Evolutionary conservation across 2,329 filamentous ascomycete genomes (phyloP), one percentile per base, ranked within the genome.

Genomic region (Furcasterigmium sp.): DNA sequence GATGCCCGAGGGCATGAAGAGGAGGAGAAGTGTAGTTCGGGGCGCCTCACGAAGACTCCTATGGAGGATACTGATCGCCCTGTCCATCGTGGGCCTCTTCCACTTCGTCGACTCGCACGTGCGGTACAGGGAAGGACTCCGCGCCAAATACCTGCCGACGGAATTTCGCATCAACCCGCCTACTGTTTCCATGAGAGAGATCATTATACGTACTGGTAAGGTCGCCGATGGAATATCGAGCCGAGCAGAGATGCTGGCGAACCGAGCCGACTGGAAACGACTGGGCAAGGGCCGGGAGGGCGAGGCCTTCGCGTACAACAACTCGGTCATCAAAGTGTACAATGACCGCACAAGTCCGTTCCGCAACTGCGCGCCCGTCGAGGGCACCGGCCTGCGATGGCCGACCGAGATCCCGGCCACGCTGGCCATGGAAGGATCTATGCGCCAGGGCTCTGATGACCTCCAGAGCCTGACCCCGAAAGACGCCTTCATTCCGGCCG

Each of bases 361-460:
- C 38, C 51, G 61, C 32, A 62, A 63, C 46, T 63, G 61, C 41
- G 41, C 63, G 10, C 51, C 52, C 1, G 49, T 38, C 2, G 17
- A 32, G 3, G 14, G 39, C 1, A 21, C 37, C 3, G 36, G 23
- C 2, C 36, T 50, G 10, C 53, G 52, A 36, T 62, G 60, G 58
- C 60, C 60, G 4, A 56, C 58, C 8, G 61, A 63, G 46, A 60
- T 62, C 8, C 50, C 56, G 3, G 56, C 52, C 11, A 58, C 53
- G 8, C 38, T 62, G 2, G 41, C 61, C 7, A 46, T 62, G 8
- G 58, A 58, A n/a, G 59, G 56, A 3, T 43, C 32, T 3, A 6
- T 13, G 3, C 29, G 29, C 7, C 14, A 32, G 14, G 17, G 14
- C 14, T 13, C 29, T 8, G 29, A 32, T 14, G 29, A 15, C 29